Conservation (phyloP, 768 basidiomycete genomes). For the Dictyophora rubrovolvata region DNA sequence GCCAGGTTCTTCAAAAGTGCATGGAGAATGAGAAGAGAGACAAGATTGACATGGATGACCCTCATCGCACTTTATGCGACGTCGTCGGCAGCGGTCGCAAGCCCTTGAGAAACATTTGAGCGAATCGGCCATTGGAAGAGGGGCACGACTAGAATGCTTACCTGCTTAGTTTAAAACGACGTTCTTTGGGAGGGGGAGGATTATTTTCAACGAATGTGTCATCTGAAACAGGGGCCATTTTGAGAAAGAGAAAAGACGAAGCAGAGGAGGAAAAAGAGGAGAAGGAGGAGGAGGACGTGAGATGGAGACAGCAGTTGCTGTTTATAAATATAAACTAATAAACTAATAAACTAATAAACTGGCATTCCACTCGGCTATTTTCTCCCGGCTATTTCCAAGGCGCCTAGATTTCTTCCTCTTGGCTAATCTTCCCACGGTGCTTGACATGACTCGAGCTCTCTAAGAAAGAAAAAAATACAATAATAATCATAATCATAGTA, state of each 20-base stretch:
- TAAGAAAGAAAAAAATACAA: too few species aligned
- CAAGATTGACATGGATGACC: conserved; percentile 86
- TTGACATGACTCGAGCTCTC: too few species aligned
- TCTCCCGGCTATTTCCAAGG: too few species aligned
- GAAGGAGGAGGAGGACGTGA: too few species aligned
- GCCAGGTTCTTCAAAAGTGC: conserved; percentile 81
- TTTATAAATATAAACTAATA: too few species aligned
- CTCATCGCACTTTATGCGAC: conserved; percentile 82
- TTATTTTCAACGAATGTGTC: conserved; percentile 1
- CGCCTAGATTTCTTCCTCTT: too few species aligned
- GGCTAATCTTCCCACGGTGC: too few species aligned
- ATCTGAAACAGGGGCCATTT: conserved; percentile 4
- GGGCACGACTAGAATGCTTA: conserved; percentile 22
- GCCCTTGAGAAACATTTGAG: conserved; percentile 36
- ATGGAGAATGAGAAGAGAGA: conserved; percentile 69
- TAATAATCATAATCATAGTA: too few species aligned
- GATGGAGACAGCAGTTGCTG: too few species aligned
- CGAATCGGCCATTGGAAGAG: conserved; percentile 3
- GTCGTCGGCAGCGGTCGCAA: conserved; percentile 85
- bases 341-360: too few species aligned
- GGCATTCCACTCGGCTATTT: too few species aligned
- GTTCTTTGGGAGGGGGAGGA: conserved; percentile 40
- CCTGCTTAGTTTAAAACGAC: conserved; percentile 85
- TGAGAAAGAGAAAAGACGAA: neutral
- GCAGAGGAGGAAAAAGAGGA: too few species aligned